Conservation (phyloP, 2,329 filamentous ascomycete genomes). For the Colletotrichum filicis region DNA sequence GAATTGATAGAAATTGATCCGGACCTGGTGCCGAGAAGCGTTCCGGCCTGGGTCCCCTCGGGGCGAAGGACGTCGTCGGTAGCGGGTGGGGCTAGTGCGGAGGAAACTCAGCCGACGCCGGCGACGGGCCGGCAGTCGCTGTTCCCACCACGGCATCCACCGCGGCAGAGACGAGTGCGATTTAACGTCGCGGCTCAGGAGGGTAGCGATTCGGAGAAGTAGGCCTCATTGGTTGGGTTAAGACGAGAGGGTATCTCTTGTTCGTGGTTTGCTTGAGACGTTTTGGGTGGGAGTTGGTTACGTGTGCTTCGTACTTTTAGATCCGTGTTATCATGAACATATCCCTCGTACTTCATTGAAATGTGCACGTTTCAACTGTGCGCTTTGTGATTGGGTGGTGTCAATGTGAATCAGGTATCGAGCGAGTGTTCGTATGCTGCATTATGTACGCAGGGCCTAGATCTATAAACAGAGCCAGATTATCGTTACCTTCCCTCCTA, state of each 20-base stretch:
- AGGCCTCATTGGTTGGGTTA: not conserved
- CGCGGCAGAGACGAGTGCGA: not conserved
- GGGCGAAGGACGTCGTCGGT: not conserved
- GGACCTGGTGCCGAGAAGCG: conserved; percentile 16
- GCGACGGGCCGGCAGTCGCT: not conserved
- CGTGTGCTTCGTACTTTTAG: not conserved
- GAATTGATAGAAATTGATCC: not conserved
- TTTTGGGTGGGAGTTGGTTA: not conserved
- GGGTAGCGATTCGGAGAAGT: not conserved
- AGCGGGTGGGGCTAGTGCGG: not conserved
- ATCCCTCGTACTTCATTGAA: not conserved
- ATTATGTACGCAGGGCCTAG: not conserved
- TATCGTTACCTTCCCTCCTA: too few relatives aligned
- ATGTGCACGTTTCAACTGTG: not conserved
- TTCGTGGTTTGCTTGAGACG: too few relatives aligned
- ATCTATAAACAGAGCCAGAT: not conserved
- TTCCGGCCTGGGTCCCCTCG: not conserved
- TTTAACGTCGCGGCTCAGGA: not conserved
- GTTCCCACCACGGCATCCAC: not conserved
- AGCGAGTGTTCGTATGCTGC: not conserved
- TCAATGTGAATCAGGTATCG: not conserved
- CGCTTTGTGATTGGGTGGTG: not conserved
- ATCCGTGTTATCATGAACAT: not conserved
- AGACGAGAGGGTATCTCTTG: too few relatives aligned
- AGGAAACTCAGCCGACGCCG: not conserved